Conservation (phyloP, 306 rosid genomes). For the Hippophae tibetana region DNA sequence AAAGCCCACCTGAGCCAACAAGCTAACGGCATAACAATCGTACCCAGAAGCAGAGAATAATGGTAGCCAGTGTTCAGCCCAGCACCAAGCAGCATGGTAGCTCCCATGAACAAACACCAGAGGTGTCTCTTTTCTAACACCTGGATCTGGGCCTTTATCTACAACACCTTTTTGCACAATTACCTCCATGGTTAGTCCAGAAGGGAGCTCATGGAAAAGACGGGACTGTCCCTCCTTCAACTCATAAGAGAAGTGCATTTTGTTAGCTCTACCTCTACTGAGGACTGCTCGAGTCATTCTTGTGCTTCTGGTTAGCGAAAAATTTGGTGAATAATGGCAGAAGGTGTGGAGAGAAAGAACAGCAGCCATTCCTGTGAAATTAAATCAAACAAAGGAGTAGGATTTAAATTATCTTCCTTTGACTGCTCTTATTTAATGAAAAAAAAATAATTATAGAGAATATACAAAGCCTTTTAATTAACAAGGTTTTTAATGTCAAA, state of each 20-base stretch:
- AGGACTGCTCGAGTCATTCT: constrained; percentile 27
- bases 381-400: no score
- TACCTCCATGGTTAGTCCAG: constrained; percentile 72
- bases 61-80: constrained; percentile 87
- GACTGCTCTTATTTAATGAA: no score
- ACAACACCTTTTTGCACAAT: constrained; percentile 44
- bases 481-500: no score
- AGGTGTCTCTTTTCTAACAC: constrained; percentile 24
- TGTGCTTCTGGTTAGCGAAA: constrained; percentile 4
- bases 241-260: constrained; percentile 43
- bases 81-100: constrained; percentile 95
- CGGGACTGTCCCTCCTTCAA: constrained; percentile 64
- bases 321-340: constrained; percentile 14
- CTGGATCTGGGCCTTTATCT: constrained; percentile 12
- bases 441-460: no score
- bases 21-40: constrained; percentile 71
- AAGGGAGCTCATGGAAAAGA: constrained; percentile 64
- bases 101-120: constrained; percentile 89
- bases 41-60: constrained; percentile 67
- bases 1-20: constrained; percentile 60
- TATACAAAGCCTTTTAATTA: no score
- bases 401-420: no score
- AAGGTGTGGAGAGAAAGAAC: constrained; percentile 19
- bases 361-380: constrained; percentile 6
- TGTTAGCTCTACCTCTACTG: constrained; percentile 15